These are phyloP conservation scores for Fonsecaea monophora DNA, from an alignment of 2,329 filamentous ascomycete genomes.

Conservation along the genomic window DNA sequence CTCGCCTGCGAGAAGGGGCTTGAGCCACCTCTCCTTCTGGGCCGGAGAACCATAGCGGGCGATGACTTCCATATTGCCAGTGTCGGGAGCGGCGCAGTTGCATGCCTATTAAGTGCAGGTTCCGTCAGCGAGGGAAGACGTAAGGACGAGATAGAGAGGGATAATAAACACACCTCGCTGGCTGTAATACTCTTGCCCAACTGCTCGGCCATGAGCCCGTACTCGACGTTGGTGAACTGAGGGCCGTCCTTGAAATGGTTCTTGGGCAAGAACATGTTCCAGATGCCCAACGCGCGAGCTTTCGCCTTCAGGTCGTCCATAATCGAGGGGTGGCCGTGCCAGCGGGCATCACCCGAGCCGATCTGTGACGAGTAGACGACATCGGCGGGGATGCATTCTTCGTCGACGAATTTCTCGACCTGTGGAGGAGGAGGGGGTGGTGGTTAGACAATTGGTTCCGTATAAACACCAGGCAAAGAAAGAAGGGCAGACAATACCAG, in stretches of 20 bases:
- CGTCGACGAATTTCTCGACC: conserved; percentile 96
- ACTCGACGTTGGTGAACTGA: conserved; percentile 86
- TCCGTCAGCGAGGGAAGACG: background rate
- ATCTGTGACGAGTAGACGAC: conserved; percentile 80
- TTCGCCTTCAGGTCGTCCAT: conserved; percentile 89
- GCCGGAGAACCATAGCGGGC: conserved; percentile 84
- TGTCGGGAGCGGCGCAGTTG: conserved; percentile 90
- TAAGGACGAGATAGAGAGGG: background rate
- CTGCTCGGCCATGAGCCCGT: conserved; percentile 96
- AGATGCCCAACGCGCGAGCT: conserved; percentile 82
- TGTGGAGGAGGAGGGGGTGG: conserved; percentile 39
- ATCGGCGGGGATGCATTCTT: conserved; percentile 90
- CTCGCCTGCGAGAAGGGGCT: conserved; percentile 79
- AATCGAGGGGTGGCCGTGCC: conserved; percentile 77
- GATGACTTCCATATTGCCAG: conserved; percentile 93
- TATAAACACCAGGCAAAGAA: too few relatives aligned
- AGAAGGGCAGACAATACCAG: conserved; percentile 60
- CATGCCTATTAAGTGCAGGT: conserved; percentile 42
- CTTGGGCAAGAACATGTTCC: conserved; percentile 98
- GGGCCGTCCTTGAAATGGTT: conserved; percentile 95
- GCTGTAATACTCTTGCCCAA: conserved; percentile 85
- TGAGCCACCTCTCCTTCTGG: conserved; percentile 78
- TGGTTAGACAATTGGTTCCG: background rate
- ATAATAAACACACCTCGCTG: conserved; percentile 69
- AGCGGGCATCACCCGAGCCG: conserved; percentile 72